Base-by-base conservation (phyloP, 2,329 filamentous ascomycete genomes). In the Colletotrichum cereale region DNA sequence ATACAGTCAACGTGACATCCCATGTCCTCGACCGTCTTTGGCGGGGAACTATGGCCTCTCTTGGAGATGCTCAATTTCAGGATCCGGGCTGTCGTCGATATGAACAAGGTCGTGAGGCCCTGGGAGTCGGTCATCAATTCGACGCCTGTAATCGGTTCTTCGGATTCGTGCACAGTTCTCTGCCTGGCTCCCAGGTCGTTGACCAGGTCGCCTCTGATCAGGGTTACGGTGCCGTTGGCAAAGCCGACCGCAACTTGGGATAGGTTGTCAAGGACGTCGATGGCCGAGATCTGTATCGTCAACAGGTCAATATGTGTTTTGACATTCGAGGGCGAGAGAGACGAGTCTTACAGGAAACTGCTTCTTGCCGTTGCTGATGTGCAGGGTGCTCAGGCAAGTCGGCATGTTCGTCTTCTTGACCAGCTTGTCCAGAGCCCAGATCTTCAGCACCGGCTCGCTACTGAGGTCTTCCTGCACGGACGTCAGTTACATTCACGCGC, bases 1-100 rank as follows among this genome's bases (percentile, higher is more conserved):
- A 99, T 97, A 81, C 97, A 99, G 1, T 95, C 95, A n/a, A 97
- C 90, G 14, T 90, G 95, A 78, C 96, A 98, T 2, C 96, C 96
- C 24, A 89, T 87, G 78, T 98, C 95, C 79, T 98, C 96, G 24
- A 98, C 86, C 0, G 94, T 93, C 75, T 95, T 92, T 4, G 96
- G 93, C 5, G 95, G 93, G 75, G 97, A 92, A 21, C 95, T 94
- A 80, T 98, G 95, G 1, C 95, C 95, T 80, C 93, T 92, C 31
- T 95, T 95, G 12, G 94, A 93, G 73, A 98, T 94, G 3, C 93
- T 89, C 57, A 99, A 86, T 68, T 94, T 97, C 75, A 97, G 84
- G 67, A 99, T 94, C 55, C 94, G 90, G 38, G 91, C 92, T 0
- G 95, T 98, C 0, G 96, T 99, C 4, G 95, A 93, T 67, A 99